Conservation (phyloP, 768 basidiomycete genomes). For the Phylloporus arenicola region DNA sequence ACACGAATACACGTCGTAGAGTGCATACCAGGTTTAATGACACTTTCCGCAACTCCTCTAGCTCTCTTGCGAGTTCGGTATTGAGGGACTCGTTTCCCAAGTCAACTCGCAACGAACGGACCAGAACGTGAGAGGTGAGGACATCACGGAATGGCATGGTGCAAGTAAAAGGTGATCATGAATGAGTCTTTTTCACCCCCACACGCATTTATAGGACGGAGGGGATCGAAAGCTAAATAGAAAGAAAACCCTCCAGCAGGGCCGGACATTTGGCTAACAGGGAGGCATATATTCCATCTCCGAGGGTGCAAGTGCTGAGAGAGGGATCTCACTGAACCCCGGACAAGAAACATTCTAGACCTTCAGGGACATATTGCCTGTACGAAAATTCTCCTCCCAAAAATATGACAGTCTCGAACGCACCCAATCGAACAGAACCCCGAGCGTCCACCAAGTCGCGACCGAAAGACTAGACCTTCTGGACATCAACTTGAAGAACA, state of each 20-base stretch:
- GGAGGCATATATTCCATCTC: no score
- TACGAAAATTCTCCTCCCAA: no score
- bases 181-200: not conserved
- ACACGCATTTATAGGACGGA: slow-evolving; percentile 8
- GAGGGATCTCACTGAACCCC: no score
- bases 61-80: slow-evolving; percentile 16
- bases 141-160: slow-evolving; percentile 9
- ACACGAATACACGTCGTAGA: not conserved
- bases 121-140: not conserved
- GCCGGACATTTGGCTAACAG: not conserved
- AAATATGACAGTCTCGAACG: no score
- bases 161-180: not conserved
- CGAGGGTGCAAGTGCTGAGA: no score
- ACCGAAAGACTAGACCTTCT: no score
- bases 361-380: no score
- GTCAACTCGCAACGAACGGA: not conserved
- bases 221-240: not conserved
- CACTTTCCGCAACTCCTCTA: slow-evolving; percentile 20
- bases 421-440: no score
- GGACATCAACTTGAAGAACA: no score
- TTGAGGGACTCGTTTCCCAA: slow-evolving; percentile 1
- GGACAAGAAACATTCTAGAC: no score
- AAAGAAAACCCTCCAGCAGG: not conserved
- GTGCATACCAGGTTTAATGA: slow-evolving; percentile 18
- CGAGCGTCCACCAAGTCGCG: no score